Evolutionary conservation across 805 yeast genomes (phyloP), one percentile per base, ranked within the genome.

Genomic region (Osmozyma mogii): DNA sequence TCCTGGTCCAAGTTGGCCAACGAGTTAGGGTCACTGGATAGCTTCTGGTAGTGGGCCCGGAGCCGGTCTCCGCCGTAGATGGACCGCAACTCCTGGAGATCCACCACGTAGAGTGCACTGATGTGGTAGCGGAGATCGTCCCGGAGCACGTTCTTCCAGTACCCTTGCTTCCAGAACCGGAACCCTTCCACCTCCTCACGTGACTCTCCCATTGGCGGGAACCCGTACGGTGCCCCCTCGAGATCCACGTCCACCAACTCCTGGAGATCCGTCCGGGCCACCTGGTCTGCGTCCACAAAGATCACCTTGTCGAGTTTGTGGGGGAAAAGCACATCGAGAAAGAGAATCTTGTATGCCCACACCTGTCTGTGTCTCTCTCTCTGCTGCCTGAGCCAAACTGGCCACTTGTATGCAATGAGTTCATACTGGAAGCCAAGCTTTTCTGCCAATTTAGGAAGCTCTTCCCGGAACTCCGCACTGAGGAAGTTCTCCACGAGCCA

Each of bases 121-220:
- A 83, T 81, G 44, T 87, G 94, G 51, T 85, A 82, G 34, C 74
- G 79, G 19, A 64, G 58, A 7, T 68, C 66, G 23, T 74, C 68
- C 20, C 69, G 72, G 24, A 89, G 58, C 15, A 68, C 65, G 3
- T 66, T 64, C 35, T 72, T 60, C 98, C 98, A 89, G 53, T 84
- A 89, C 0, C 96, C 97, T 37, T 75, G 72, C 45, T 85, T 80
- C 98, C 97, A 92, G 57, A 89, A 92, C 39, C 92, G 54, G 52
- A 68, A 84, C 0, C 89, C 94, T 48, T 82, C 89, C 79, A 78
- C 80, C 42, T 82, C 94, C 15, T 54, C 54, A 28, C 89, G 61
- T 0, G 87, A 78, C 29, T 83, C 89, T 41, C 88, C 77, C 96
- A 78, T 82, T 22, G 94, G 95, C 0, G 84, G 73, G 50, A 71